Base-by-base conservation (phyloP, 2,329 filamentous ascomycete species). In the Rhinocladiella similis region DNA sequence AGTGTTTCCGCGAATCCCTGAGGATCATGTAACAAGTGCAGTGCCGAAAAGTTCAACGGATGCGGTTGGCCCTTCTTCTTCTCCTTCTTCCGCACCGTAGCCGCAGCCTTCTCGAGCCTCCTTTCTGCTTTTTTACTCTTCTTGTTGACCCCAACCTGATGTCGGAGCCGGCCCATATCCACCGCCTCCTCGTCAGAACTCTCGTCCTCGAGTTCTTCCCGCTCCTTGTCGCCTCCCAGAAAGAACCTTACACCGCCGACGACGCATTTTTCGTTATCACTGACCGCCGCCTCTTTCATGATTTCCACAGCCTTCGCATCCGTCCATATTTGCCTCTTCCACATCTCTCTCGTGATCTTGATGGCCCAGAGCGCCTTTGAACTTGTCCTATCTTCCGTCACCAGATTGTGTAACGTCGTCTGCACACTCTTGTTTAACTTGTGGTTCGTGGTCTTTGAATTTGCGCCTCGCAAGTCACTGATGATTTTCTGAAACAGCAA, bases 301-400 rank as follows among this genome's bases (percentile, higher is more conserved):
- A 97, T 90, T 68, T 96, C 91, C n/a, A 97, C 94, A 0, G 93
- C 87, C 71, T 92, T 94, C 1, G 91, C 84, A 67, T 99, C 94
- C 9, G 89, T 91, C 94, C 94, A 99, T 62, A 97, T 87, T 66
- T 97, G 92, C 46, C 93, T 84, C 75, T 92, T 96, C 94, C 94
- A 99, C 68, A 99, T 79, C 76, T 99, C 94, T 60, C 93, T 83
- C 3, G 92, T 96, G 62, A 99, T 83, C 73, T 97, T 97, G 59
- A 97, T 91, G 3, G 94, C 91, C 94, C 94, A 99, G 48, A 99
- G 81, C 3, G 89, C 91, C 68, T 96, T 94, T 1, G 90, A 82
- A 0, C 91, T 95, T 7, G 88, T 81, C 41, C 89, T 85, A 71
- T 99, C 93, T 3, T 89, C 89, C 14, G 90, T 90, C 43, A 97